Base-by-base conservation (phyloP, 192 early-diverging fungal species). In the Coemansia sp. region DNA sequence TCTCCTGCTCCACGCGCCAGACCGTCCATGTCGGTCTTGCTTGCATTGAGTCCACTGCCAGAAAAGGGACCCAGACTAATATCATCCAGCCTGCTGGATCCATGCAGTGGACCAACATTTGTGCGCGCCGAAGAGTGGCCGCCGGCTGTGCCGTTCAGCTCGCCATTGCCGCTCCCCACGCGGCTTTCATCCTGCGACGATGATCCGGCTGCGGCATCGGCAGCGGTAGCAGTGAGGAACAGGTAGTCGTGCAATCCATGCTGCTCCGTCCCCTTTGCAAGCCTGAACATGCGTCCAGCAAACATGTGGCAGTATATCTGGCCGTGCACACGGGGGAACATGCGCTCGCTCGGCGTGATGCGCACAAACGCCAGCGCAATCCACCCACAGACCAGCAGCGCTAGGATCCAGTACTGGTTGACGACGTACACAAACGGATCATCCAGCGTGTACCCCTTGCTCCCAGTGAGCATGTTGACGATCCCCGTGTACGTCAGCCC, bases 401-500 rank as follows among this genome's bases (percentile, higher is more conserved):
- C 82, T 26, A 91, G 70, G 43, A 92, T 89, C 89, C 91, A 91
- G 74, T 83, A 81, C 79, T 89, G 83, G 79, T 92, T 89, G 61
- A 81, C 61, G 18, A 83, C 63, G 63, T 86, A 87, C 0, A 86
- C 71, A n/a, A 37, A 82, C 23, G 85, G 81, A 39, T 87, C 84
- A 25, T 75, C 69, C 52, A 82, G 71, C 33, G 81, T 81, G 72
- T 82, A 70, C 12, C 79, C 79, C 34, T 46, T 69, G 23, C 56
- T 49, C 13, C 37, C 60, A 0, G 77, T 77, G 51, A 86, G 63
- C n/a, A 64, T 31, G 61, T 81, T 84, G 58, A 87, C 85, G 26
- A 92, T 75, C 60, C 70, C 77, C 16, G 86, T 90, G 74, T 89
- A 92, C 5, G 87, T 69, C 53, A 92, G 72, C 12, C 88, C 89